Percentiles rank a stretch among this genome's conserved stretches.
Conservation (phyloP, 2,329 filamentous ascomycete genomes). For the Chlorencoelia australis region DNA sequence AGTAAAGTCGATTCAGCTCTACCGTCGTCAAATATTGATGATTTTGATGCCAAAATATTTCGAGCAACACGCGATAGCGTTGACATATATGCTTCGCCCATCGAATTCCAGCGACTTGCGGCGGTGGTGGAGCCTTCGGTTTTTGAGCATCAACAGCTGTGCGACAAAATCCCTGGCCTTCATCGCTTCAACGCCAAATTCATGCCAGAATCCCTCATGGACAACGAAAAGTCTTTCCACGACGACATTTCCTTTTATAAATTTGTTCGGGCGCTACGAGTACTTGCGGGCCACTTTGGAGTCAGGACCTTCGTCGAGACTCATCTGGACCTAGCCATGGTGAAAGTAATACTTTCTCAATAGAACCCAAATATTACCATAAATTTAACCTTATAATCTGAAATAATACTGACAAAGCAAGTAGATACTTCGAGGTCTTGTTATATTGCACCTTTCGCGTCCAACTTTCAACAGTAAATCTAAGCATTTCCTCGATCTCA, state of each 20-base stretch:
- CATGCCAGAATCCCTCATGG: conserved; percentile 10
- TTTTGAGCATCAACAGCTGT: conserved; percentile 8
- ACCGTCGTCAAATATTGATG: neutral
- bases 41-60: conserved; percentile 2
- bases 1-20: neutral
- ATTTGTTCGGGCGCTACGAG: conserved; percentile 11
- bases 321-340: neutral
- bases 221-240: conserved; percentile 4
- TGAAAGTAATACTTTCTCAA: neutral
- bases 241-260: conserved; percentile 8
- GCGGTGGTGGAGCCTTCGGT: conserved; percentile 10
- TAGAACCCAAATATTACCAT: neutral
- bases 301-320: neutral
- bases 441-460: conserved; percentile 3
- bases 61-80: conserved; percentile 5
- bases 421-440: conserved; percentile 11
- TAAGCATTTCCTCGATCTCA: neutral
- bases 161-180: conserved; percentile 12
- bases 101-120: conserved; percentile 8
- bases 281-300: conserved; percentile 5
- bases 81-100: conserved; percentile 4
- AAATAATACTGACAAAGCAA: too few species aligned
- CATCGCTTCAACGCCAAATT: conserved; percentile 8
- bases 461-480: neutral
- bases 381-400: neutral